These are phyloP conservation scores for Apophysomyces elegans DNA, from an alignment of 371 early-diverging fungal genomes.

Conservation along the genomic window DNA sequence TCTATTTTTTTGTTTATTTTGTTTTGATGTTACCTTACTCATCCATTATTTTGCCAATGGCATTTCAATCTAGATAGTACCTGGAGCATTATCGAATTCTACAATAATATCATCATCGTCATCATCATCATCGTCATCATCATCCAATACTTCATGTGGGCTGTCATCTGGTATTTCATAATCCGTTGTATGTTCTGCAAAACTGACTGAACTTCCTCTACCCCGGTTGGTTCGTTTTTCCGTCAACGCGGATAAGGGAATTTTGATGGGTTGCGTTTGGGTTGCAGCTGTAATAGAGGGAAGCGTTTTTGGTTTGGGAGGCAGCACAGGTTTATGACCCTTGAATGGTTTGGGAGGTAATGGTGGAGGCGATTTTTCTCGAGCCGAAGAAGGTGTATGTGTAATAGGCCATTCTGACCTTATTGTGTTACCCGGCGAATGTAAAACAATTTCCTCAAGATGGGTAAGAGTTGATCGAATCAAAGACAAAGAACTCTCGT, in stretches of 20 bases:
- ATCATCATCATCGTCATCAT: slow-evolving; percentile 40
- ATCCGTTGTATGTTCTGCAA: slow-evolving; percentile 35
- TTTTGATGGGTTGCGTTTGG: neutral
- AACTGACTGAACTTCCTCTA: slow-evolving; percentile 50
- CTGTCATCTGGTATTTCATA: slow-evolving; percentile 24
- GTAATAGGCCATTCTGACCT: neutral
- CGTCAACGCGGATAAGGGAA: neutral
- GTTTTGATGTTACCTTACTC: too few relatives aligned
- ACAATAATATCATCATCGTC: slow-evolving; percentile 47
- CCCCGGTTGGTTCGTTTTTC: slow-evolving; percentile 24
- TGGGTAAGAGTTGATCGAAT: slow-evolving; percentile 41
- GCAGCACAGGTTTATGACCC: slow-evolving; percentile 16
- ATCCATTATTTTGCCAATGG: neutral
- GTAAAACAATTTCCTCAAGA: slow-evolving; percentile 39
- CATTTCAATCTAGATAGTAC: slow-evolving; percentile 3
- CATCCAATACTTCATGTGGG: slow-evolving; percentile 19
- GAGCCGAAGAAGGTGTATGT: neutral
- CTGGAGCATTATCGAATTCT: slow-evolving; percentile 23
- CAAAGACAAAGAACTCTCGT: slow-evolving; percentile 31
- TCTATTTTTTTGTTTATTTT: neutral
- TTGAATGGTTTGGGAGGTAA: slow-evolving; percentile 45
- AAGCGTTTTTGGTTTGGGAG: slow-evolving; percentile 12
- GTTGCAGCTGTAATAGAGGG: slow-evolving; percentile 11
- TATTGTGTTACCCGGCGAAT: slow-evolving; percentile 19
- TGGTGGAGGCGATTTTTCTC: slow-evolving; percentile 34